Percentiles rank a stretch among this genome's conserved stretches.
phyloP scores from a whole-genome alignment of 2,329 filamentous ascomycete species.

The Aureobasidium sp. region DNA sequence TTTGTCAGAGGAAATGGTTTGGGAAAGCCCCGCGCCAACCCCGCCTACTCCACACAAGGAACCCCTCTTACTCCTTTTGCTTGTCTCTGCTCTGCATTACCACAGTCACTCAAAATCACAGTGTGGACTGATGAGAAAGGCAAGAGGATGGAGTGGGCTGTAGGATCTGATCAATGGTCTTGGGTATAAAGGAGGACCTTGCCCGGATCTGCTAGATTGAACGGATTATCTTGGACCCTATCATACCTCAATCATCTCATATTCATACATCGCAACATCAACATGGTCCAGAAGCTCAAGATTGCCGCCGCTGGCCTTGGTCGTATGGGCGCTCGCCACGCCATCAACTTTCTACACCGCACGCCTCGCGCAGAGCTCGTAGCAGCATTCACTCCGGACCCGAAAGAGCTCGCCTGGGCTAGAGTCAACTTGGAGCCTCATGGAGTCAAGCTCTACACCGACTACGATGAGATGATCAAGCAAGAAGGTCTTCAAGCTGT shows the following conservation, averaged over 20 bases:
- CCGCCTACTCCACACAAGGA: background rate
- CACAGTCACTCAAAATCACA: background rate
- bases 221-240: background rate
- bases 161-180: background rate
- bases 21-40: background rate
- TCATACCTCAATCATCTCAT: background rate
- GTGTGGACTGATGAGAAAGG: background rate
- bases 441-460: constrained; percentile 37
- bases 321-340: constrained; percentile 46
- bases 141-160: background rate
- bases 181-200: background rate
- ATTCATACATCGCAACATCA: background rate
- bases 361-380: constrained; percentile 42
- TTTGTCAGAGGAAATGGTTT: background rate
- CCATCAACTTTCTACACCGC: constrained; percentile 38
- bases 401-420: constrained; percentile 38
- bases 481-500: constrained; percentile 36
- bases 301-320: constrained; percentile 43
- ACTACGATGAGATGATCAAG: constrained; percentile 41
- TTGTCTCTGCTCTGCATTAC: background rate
- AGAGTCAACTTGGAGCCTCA: constrained; percentile 34
- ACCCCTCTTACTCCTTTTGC: background rate
- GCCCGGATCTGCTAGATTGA: background rate
- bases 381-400: constrained; percentile 41
- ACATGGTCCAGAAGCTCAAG: constrained; percentile 26